Conservation (phyloP, 129 eudicot species). For the Lactuca sativa region DNA sequence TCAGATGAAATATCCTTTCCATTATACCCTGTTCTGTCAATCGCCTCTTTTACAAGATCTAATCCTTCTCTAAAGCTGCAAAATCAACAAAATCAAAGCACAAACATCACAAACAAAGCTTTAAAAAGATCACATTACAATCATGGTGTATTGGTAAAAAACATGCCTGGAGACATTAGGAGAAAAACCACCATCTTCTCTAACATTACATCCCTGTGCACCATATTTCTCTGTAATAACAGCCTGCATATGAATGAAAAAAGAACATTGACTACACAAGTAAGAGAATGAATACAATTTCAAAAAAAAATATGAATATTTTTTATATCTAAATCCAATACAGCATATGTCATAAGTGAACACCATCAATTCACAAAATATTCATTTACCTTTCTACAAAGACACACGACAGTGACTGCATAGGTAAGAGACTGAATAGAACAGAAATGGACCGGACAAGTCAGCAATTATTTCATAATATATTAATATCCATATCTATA, state of each 20-base stretch:
- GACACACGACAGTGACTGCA: too few relatives aligned
- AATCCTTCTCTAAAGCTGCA: conserved; percentile 90
- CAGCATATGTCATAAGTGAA: too few relatives aligned
- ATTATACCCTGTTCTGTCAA: conserved; percentile 72
- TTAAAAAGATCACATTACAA: neutral
- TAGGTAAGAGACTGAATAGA: too few relatives aligned
- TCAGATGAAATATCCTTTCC: conserved; percentile 45
- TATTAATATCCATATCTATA: too few relatives aligned
- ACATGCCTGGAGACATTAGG: conserved; percentile 89
- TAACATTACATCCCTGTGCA: conserved; percentile 80
- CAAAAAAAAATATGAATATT: too few relatives aligned
- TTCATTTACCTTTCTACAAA: too few relatives aligned
- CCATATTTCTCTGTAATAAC: conserved; percentile 82
- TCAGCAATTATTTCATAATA: too few relatives aligned
- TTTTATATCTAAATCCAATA: too few relatives aligned
- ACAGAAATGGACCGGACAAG: too few relatives aligned
- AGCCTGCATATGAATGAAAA: conserved; percentile 57
- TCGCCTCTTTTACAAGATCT: conserved; percentile 92
- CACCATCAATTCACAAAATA: too few relatives aligned
- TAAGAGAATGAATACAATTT: neutral
- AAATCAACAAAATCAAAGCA: conserved; percentile 40
- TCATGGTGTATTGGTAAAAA: neutral
- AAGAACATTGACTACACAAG: too few relatives aligned
- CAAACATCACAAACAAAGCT: too few relatives aligned
- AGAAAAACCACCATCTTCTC: conserved; percentile 96